These are phyloP conservation scores for Pseudogymnoascus sp. DNA, from an alignment of 2,329 filamentous ascomycete genomes.

Conservation along the genomic window DNA sequence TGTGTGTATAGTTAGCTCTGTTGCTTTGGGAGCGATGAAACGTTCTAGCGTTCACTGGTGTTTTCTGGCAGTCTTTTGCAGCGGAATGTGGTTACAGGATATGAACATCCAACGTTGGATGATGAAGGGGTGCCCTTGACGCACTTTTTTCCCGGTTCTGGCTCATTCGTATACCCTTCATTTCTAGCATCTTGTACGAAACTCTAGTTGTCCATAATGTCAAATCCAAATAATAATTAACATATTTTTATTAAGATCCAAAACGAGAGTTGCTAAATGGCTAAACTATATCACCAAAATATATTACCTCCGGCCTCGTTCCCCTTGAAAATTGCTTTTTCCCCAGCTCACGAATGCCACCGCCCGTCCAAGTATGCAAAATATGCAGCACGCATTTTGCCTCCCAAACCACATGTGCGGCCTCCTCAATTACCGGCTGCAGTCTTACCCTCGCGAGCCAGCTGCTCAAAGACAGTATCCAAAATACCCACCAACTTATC, in stretches of 20 bases:
- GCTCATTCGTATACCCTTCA: conserved; percentile 4
- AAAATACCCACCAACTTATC: conserved; percentile 38
- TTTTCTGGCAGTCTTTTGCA: neutral
- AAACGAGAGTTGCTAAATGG: neutral
- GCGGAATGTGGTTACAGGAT: neutral
- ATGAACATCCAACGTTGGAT: neutral
- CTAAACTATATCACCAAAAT: neutral
- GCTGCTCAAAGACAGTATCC: conserved; percentile 30
- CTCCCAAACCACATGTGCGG: neutral
- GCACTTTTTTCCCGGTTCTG: neutral
- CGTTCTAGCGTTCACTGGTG: neutral
- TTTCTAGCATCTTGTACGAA: neutral
- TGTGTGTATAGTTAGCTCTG: neutral
- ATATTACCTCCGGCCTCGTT: neutral
- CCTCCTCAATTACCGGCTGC: neutral
- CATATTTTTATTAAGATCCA: neutral
- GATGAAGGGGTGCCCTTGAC: neutral
- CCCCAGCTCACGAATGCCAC: neutral
- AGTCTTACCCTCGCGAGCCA: neutral
- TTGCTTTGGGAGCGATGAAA: neutral
- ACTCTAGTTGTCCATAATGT: neutral
- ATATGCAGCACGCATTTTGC: neutral
- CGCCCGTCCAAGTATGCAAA: neutral
- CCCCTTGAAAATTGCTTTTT: neutral
- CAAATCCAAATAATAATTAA: neutral